Conservation (phyloP, 345 rosid genomes). For the Crucihimalaya himalaica region DNA sequence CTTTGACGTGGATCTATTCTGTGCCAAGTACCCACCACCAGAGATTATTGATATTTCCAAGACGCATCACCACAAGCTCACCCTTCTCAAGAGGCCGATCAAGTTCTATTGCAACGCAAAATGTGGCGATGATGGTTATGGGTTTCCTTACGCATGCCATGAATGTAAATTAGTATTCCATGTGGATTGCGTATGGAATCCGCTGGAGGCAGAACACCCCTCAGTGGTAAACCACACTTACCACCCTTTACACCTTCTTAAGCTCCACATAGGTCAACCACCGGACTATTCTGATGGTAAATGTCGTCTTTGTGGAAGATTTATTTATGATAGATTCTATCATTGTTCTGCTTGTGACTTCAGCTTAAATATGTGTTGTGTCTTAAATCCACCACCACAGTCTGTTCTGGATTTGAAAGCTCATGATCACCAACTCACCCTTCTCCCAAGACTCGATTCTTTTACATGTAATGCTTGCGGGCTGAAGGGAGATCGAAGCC, state of each 20-base stretch:
- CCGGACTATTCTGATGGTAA: neutral
- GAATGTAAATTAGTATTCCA: neutral
- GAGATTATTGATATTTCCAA: neutral
- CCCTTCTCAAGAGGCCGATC: neutral
- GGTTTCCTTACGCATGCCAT: neutral
- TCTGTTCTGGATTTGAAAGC: neutral
- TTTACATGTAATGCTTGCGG: neutral
- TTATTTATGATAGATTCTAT: neutral
- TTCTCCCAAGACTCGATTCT: neutral
- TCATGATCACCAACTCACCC: neutral
- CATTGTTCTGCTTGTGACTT: conserved; percentile 1
- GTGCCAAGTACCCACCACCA: neutral
- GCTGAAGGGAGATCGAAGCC: neutral
- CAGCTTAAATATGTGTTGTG: neutral
- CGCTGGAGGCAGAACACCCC: neutral
- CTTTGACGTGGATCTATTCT: neutral
- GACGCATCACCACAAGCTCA: neutral
- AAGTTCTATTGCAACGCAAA: neutral
- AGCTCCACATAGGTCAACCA: neutral
- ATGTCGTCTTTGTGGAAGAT: neutral
- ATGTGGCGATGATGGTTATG: neutral
- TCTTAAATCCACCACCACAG: neutral
- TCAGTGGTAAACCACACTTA: neutral
- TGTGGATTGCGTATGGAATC: neutral
- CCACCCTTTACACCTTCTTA: neutral